phyloP scores from a whole-genome alignment of 176 grass and related monocot genomes.

The Leersia perrieri region DNA sequence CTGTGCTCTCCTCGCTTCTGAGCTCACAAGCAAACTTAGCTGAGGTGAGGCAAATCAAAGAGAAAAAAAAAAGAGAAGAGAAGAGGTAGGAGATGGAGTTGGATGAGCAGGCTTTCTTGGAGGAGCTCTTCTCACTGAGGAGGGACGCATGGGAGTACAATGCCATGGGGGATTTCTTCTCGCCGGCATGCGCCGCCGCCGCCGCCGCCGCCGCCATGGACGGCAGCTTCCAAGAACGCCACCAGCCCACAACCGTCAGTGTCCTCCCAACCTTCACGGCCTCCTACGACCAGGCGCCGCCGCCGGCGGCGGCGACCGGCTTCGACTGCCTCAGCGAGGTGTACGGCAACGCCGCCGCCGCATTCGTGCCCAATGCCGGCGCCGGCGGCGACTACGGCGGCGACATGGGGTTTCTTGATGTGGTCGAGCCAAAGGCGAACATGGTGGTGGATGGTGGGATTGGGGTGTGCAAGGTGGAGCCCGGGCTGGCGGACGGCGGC shows the following conservation, averaged over 20 bases:
- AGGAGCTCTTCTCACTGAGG: slow-evolving; percentile 77
- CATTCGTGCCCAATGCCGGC: slow-evolving; percentile 23
- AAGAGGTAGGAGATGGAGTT: slow-evolving; percentile 54
- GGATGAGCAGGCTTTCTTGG: slow-evolving; percentile 86
- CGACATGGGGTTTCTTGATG: slow-evolving; percentile 57
- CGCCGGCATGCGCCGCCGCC: slow-evolving; percentile 34
- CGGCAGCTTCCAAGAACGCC: slow-evolving; percentile 70
- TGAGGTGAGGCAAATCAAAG: background rate
- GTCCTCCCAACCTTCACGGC: slow-evolving; percentile 67
- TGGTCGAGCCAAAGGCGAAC: slow-evolving; percentile 32
- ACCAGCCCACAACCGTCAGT: slow-evolving; percentile 39
- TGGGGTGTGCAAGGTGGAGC: slow-evolving; percentile 78
- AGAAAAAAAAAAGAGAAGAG: too few species aligned
- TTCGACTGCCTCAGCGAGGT: slow-evolving; percentile 87
- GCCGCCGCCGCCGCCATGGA: slow-evolving; percentile 55
- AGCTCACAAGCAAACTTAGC: background rate
- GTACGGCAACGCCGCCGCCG: slow-evolving; percentile 36
- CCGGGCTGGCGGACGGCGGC: slow-evolving; percentile 40
- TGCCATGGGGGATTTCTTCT: slow-evolving; percentile 84
- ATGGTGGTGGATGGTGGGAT: slow-evolving; percentile 29
- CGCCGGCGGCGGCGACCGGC: slow-evolving; percentile 10
- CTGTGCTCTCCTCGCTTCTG: background rate
- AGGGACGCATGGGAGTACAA: slow-evolving; percentile 77
- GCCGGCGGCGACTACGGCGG: slow-evolving; percentile 24
- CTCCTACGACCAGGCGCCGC: slow-evolving; percentile 40